Conservation (phyloP, 2,329 filamentous ascomycete species). For the Fusarium liriodendri region DNA sequence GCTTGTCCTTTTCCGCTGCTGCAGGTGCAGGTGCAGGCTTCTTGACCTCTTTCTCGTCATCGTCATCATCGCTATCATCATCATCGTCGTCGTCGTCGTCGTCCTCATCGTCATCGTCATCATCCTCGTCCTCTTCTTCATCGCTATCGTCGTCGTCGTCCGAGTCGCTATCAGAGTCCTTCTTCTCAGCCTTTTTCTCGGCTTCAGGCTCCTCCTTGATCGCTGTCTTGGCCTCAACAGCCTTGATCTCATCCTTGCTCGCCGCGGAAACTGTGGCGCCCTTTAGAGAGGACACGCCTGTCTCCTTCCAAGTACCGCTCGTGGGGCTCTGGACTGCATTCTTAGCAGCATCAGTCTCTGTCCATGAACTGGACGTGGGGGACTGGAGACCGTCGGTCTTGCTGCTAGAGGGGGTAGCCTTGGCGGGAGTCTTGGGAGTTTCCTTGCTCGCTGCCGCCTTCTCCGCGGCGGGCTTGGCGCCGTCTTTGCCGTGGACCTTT, state of each 20-base stretch:
- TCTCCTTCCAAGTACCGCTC: slow-evolving; percentile 55
- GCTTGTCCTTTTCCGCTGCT: slow-evolving; percentile 16
- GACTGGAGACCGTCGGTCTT: slow-evolving; percentile 55
- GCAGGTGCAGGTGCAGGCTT: slow-evolving; percentile 14
- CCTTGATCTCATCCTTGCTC: slow-evolving; percentile 53
- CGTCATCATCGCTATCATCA: slow-evolving; percentile 30
- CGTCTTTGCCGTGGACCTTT: slow-evolving; percentile 64
- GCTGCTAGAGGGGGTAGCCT: slow-evolving; percentile 14
- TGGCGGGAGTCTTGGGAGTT: slow-evolving; percentile 10
- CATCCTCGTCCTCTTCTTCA: slow-evolving; percentile 36
- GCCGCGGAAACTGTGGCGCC: slow-evolving; percentile 49
- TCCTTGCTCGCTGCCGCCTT: neutral
- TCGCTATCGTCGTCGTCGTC: slow-evolving; percentile 38
- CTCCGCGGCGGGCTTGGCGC: slow-evolving; percentile 1
- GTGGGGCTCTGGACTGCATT: slow-evolving; percentile 57
- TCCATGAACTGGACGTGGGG: slow-evolving; percentile 59
- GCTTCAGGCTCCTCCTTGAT: slow-evolving; percentile 53
- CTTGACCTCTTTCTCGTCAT: slow-evolving; percentile 28
- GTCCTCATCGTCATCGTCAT: slow-evolving; percentile 18
- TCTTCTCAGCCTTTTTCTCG: slow-evolving; percentile 49
- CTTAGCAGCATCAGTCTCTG: slow-evolving; percentile 38
- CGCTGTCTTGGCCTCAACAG: slow-evolving; percentile 50
- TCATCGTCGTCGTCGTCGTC: slow-evolving; percentile 23
- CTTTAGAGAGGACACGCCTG: slow-evolving; percentile 27
- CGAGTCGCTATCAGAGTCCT: slow-evolving; percentile 44